Evolutionary conservation across 1,139 yeast genomes (phyloP), one percentile per base, ranked within the genome.

Genomic region (Meyerozyma elateridarum): DNA sequence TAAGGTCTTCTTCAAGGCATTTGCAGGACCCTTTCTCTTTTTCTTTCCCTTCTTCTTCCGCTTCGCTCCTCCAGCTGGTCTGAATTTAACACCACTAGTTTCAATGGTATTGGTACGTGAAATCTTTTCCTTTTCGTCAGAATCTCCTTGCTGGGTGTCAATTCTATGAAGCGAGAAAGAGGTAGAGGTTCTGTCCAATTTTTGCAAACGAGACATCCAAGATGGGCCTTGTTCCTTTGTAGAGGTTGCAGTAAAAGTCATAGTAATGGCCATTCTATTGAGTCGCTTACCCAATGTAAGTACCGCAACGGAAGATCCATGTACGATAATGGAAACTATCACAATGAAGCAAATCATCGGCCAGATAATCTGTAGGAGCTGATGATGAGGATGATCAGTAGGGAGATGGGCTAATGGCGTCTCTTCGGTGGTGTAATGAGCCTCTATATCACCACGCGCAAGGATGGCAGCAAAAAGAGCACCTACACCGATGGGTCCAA

Each of bases 401-500:
- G 59, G 52, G 12, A 82, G 47, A 0, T 60, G 53, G 9, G 60
- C 61, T 22, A 82, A 56, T 0, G 85, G 85, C 0, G 89, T 81
- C 14, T 78, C 79, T 30, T 73, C 79, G 2, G 64, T 67, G 8
- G 75, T 69, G 40, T 49, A 63, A 41, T 62, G 64, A 8, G 64
- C 67, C 50, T 87, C 95, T 29, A 91, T 66, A 44, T 85, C 91
- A 12, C 78, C 76, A 44, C 93, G 73, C 1, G 96, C 91, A 45
- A 89, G 64, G 37, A 91, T 82, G 9, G 89, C 79, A 14, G 95
- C 95, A 59, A 85, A 91, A 14, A 91, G 75, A 1, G 97, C 97
- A 42, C 97, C 97, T 8, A 91, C 98, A 35, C 98, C 98, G 52
- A 91, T 87, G 7, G 98, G 98, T 29, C 98, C 98, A 56, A 91